Conservation (phyloP, 345 rosid genomes). For the Lepidium africanum region DNA sequence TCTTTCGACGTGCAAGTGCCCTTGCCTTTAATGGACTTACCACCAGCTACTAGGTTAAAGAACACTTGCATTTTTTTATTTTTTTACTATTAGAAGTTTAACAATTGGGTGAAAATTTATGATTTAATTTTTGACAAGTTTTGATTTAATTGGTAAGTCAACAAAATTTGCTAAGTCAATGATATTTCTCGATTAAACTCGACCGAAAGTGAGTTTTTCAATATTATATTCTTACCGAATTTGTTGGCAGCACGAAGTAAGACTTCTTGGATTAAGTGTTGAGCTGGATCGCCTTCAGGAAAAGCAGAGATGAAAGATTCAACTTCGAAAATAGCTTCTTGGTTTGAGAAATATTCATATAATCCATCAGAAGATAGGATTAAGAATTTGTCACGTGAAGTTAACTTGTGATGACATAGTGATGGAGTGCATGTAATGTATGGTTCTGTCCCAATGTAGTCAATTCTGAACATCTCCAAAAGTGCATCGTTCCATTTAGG, state of each 20-base stretch:
- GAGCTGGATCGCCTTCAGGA: conserved; percentile 97
- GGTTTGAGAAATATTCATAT: conserved; percentile 73
- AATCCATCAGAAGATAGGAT: conserved; percentile 89
- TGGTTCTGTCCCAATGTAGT: conserved; percentile 69
- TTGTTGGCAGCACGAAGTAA: conserved; percentile 86
- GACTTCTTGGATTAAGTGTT: conserved; percentile 76
- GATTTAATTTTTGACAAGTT: too few species aligned
- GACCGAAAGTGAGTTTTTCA: too few species aligned
- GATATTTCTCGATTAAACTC: too few species aligned
- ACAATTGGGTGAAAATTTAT: too few species aligned
- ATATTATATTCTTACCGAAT: conserved; percentile 40
- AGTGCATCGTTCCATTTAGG: conserved; percentile 86
- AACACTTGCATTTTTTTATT: too few species aligned
- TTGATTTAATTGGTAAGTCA: too few species aligned
- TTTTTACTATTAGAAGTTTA: too few species aligned
- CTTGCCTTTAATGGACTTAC: too few species aligned
- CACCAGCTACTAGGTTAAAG: too few species aligned
- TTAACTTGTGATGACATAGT: conserved; percentile 64
- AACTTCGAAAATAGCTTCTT: conserved; percentile 71
- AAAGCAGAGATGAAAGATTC: conserved; percentile 63
- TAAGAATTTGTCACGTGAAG: conserved; percentile 62
- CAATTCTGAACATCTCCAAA: conserved; percentile 71
- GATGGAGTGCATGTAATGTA: conserved; percentile 75
- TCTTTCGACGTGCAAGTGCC: too few species aligned
- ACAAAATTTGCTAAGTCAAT: too few species aligned